A percentile compares a stretch with the other conserved stretches of the same genome.
phyloP scores from a whole-genome alignment of 2,329 filamentous ascomycete genomes.

The Pseudogymnoascus sp. region DNA sequence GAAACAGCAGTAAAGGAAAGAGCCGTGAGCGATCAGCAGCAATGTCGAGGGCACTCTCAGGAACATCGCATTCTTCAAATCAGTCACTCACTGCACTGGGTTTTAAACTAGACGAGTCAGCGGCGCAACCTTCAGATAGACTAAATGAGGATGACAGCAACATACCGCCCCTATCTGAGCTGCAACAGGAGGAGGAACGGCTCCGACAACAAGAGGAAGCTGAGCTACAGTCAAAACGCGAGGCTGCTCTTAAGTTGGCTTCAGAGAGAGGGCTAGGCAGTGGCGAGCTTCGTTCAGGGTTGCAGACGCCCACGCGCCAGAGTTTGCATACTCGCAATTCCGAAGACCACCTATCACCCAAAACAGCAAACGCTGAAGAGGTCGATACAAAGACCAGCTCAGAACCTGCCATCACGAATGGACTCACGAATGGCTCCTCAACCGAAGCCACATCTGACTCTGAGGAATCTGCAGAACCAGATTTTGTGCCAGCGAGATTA shows the following conservation, averaged over 20 bases:
- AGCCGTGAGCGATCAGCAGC: constrained; percentile 32
- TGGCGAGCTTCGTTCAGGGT: constrained; percentile 10
- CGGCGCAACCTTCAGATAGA: constrained; percentile 28
- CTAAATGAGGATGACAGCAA: constrained; percentile 20
- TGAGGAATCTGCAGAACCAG: constrained; percentile 24
- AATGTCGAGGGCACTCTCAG: constrained; percentile 48
- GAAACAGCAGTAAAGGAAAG: constrained; percentile 51
- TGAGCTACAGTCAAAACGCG: constrained; percentile 45
- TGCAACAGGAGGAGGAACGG: constrained; percentile 46
- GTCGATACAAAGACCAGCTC: neutral
- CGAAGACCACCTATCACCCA: neutral
- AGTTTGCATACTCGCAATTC: neutral
- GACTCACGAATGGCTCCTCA: neutral
- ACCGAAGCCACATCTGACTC: constrained; percentile 6
- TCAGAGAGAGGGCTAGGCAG: constrained; percentile 40
- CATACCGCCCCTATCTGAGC: constrained; percentile 42
- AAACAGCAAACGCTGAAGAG: neutral
- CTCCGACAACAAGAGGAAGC: constrained; percentile 42
- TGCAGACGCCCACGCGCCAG: neutral
- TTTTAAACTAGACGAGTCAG: constrained; percentile 21
- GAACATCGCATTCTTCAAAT: constrained; percentile 30
- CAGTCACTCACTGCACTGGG: constrained; percentile 18
- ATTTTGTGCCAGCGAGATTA: constrained; percentile 52
- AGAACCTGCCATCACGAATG: neutral
- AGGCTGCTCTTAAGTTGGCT: constrained; percentile 46